These are phyloP conservation scores for Metrosideros polymorpha DNA, from an alignment of 441 rosid genomes.

Conservation along the genomic window DNA sequence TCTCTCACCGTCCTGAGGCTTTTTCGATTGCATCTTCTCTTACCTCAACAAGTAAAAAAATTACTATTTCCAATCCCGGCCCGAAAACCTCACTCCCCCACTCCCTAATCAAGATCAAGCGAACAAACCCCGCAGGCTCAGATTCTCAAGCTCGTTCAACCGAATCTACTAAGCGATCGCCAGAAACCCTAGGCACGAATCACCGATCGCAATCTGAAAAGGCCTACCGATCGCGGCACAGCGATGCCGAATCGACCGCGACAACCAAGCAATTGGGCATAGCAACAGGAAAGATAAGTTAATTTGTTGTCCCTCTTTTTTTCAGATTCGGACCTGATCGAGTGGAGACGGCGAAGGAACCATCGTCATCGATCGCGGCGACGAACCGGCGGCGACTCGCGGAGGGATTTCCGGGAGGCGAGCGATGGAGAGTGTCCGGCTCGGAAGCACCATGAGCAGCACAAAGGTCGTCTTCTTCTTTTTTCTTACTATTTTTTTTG, in stretches of 20 bases:
- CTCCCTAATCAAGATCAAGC: not conserved
- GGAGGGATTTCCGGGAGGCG: not conserved
- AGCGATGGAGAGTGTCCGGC: not conserved
- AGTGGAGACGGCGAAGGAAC: not conserved
- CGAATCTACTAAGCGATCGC: not conserved
- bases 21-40: conserved; percentile 40
- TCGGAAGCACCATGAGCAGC: not conserved
- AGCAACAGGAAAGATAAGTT: not conserved
- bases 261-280: not conserved
- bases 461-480: not conserved
- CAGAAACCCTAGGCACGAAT: not conserved
- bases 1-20: conserved; percentile 18
- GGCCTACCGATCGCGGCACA: not conserved
- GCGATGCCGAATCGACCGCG: not conserved
- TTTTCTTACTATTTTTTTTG: not conserved
- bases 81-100: not conserved
- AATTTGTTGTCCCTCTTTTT: not conserved
- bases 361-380: not conserved
- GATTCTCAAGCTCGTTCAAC: not conserved
- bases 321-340: not conserved
- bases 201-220: not conserved
- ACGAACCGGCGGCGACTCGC: not conserved
- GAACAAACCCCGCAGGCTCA: not conserved
- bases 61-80: not conserved
- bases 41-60: not conserved